Base-by-base conservation (phyloP, 2,329 filamentous ascomycete genomes). In the Zymoseptoria ardabiliae region DNA sequence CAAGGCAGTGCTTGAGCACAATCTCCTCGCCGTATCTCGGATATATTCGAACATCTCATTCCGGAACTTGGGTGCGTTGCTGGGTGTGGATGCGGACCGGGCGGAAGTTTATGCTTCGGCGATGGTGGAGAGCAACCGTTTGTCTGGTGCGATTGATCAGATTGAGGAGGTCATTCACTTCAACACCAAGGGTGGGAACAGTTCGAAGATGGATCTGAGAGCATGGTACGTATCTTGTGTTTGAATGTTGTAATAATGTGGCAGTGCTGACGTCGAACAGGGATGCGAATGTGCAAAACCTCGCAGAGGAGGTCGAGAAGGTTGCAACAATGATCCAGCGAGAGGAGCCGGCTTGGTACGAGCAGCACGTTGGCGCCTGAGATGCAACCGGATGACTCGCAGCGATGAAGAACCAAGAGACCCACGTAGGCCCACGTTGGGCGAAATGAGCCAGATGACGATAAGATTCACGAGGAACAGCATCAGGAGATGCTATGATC, bases 1-100 rank as follows among this genome's bases (percentile, higher is more conserved):
- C 69, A 93, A 91, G 73, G 94, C 94, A 6, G 90, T 99, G 9
- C 86, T 97, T 19, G 94, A 99, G 77, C 94, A 99, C 77, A 99
- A 99, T 72, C 80, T 99, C 17, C 85, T 97, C 21, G 91, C 88
- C 20, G 90, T 88, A 1, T 96, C 91, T 41, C 71, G 79, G 66
- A 70, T 81, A 61, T 75, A 82, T 74, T 65, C 78, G 69, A 76
- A 83, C 72, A 76, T 84, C 70, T 65, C 78, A 61, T 71, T 81
- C 66, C 86, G 89, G 59, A 86, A 86, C 23, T 81, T 99, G 0
- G 94, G 87, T 0, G 77, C 81, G 48, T 81, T 97, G 45, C 79
- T 99, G 13, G 91, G 90, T 0, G 81, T 97, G 4, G 85, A 90
- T 60, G 85, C 84, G 0, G 89, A 89, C 55, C 88, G 87, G 73